Evolutionary conservation across 1,139 yeast species (phyloP).

Genomic region (Insectozyma bohioensis): DNA sequence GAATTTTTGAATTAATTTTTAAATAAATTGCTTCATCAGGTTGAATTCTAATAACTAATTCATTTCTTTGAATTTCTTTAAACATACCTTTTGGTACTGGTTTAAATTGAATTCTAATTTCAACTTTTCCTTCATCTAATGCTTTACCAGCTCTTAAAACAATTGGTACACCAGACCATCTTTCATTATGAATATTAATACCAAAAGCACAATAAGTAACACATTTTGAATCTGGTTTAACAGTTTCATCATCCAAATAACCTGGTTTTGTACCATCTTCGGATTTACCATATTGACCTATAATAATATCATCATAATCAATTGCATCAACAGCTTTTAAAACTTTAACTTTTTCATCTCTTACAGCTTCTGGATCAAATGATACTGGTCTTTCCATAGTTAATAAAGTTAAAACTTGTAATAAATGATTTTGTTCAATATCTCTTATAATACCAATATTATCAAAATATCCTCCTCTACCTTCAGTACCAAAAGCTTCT

Average conservation of each 20-base stretch:
- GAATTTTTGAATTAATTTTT: constrained; percentile 89
- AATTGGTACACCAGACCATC: constrained; percentile 98
- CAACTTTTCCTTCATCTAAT: constrained; percentile 87
- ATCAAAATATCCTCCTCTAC: constrained; percentile 98
- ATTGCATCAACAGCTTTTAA: constrained; percentile 78
- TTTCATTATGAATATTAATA: constrained; percentile 77
- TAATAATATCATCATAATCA: constrained; percentile 61
- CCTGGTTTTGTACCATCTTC: constrained; percentile 89
- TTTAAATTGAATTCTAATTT: constrained; percentile 89
- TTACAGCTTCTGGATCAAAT: constrained; percentile 85
- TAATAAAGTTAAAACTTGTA: constrained; percentile 86
- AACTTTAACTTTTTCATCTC: constrained; percentile 95
- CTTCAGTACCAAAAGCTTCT: constrained; percentile 97
- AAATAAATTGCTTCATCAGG: constrained; percentile 93
- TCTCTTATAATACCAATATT: constrained; percentile 94
- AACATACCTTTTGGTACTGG: constrained; percentile 83
- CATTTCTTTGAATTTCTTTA: constrained; percentile 82
- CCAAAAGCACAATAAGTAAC: constrained; percentile 91
- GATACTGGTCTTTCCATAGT: constrained; percentile 96
- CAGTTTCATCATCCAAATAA: constrained; percentile 93
- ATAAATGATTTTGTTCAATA: constrained; percentile 95
- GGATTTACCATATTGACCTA: constrained; percentile 87
- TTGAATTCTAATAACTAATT: constrained; percentile 89
- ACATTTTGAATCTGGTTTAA: constrained; percentile 74
- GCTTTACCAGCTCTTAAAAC: constrained; percentile 97